Evolutionary conservation across 345 rosid species (phyloP).

Genomic region (Populus nigra): DNA sequence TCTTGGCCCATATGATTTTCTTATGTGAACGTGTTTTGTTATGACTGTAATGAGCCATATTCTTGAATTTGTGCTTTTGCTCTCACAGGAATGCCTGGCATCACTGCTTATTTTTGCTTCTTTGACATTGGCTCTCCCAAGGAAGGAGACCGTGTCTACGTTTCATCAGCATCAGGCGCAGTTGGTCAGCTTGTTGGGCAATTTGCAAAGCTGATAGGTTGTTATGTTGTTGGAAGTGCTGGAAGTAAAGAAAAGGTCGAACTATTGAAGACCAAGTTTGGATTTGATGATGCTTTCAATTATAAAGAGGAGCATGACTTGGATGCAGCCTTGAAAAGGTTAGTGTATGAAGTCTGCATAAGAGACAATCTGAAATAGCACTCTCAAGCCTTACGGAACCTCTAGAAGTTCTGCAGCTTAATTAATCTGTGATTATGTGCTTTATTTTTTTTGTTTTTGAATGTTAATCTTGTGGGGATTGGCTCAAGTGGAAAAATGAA

Average conservation of each 20-base stretch:
- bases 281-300: conserved; percentile 61
- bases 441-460: too few relatives aligned
- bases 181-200: conserved; percentile 60
- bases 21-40: background rate
- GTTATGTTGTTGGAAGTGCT: conserved; percentile 58
- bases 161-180: conserved; percentile 57
- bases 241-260: conserved; percentile 53
- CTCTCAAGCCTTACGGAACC: too few relatives aligned
- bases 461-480: too few relatives aligned
- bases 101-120: conserved; percentile 51
- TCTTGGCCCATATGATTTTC: background rate
- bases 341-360: background rate
- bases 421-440: too few relatives aligned
- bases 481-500: too few relatives aligned
- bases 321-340: conserved; percentile 46
- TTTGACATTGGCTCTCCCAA: conserved; percentile 44
- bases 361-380: too few relatives aligned
- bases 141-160: conserved; percentile 40
- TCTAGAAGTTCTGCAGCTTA: too few relatives aligned
- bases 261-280: conserved; percentile 52
- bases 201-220: conserved; percentile 47
- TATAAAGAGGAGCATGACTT: conserved; percentile 49
- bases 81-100: conserved; percentile 45
- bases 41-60: background rate
- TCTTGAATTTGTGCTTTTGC: background rate